Evolutionary conservation across 495 filamentous ascomycete genomes (phyloP).

Genomic region (Penicillium dipodomyicola): DNA sequence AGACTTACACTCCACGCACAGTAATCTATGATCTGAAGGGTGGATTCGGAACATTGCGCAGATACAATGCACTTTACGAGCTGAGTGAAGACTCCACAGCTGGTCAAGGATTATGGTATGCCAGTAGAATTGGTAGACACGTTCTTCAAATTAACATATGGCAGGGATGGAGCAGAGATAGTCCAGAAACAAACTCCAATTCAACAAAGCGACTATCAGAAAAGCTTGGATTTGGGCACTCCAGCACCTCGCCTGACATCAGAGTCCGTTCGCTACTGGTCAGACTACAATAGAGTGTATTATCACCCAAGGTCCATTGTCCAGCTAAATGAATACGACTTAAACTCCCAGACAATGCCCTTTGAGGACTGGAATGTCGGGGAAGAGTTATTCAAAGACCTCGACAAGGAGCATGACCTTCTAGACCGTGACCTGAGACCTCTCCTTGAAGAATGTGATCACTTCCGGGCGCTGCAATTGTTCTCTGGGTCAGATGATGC

Average conservation of each 20-base stretch:
- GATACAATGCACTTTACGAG: slow-evolving; percentile 88
- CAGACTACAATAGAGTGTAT: slow-evolving; percentile 86
- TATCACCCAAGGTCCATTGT: slow-evolving; percentile 89
- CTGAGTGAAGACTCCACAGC: slow-evolving; percentile 51
- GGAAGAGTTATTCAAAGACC: slow-evolving; percentile 73
- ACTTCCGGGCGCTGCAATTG: slow-evolving; percentile 83
- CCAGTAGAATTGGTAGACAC: not conserved
- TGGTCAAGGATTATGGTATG: slow-evolving; percentile 60
- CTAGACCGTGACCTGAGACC: slow-evolving; percentile 83
- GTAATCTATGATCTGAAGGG: slow-evolving; percentile 94
- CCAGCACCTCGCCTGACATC: slow-evolving; percentile 59
- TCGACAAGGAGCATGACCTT: slow-evolving; percentile 84
- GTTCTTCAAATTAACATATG: not conserved
- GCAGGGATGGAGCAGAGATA: slow-evolving; percentile 69
- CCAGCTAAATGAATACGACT: slow-evolving; percentile 83
- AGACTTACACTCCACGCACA: slow-evolving; percentile 89
- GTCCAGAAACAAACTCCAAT: slow-evolving; percentile 66
- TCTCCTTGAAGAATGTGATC: slow-evolving; percentile 91
- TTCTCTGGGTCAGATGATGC: slow-evolving; percentile 79
- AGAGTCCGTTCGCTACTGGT: slow-evolving; percentile 84
- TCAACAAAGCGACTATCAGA: slow-evolving; percentile 68
- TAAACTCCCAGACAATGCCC: slow-evolving; percentile 71
- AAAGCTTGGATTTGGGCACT: slow-evolving; percentile 68
- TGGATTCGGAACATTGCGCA: slow-evolving; percentile 82
- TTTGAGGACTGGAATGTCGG: slow-evolving; percentile 81